Base-by-base conservation (phyloP, 1,139 yeast species). In the Taiozyma sp. region DNA sequence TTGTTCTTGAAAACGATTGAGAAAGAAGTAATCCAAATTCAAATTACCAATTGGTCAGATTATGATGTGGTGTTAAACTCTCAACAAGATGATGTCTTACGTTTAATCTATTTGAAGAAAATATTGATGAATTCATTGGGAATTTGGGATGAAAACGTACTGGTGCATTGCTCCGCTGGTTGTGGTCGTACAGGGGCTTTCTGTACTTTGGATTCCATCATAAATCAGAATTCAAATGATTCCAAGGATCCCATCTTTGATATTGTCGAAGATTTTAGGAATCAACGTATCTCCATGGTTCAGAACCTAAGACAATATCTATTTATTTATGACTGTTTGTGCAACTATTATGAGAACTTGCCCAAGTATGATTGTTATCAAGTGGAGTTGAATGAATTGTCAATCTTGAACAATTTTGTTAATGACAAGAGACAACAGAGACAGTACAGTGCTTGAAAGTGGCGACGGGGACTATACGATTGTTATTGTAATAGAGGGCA, bases 131-230 rank as follows among this genome's bases (percentile, higher is more conserved):
- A 43, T 48, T 54, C 42, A 36, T 58, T 50, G 30, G 39, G 47
- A 2, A 52, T 41, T 44, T 32, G 34, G 29, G 32, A 51, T 22
- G 53, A 54, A 8, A 54, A 61, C 2, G 76, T 84, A 0, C 65
- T 87, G 32, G 88, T 88, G 9, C 96, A 89, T 67, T 89, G 96
- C 66, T 83, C 92, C 7, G 96, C 96, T 0, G 96, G 96, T 0
- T 89, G 96, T 68, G 96, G 96, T 4, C 78, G 96, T 56, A 89
- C 96, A 1, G 96, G 96, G 1, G 86, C 95, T 1, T 84, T 87
- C 59, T 86, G 93, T 58, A 76, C 93, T 0, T 75, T 87, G 30
- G 96, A 89, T 65, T 75, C 73, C 1, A 64, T 70, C 14, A 56
- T 70, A 22, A 65, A 70, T n/a, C 62, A 65, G 50, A 52, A 64